A percentile compares a stretch with the other conserved stretches of the same genome.
Evolutionary conservation across 768 basidiomycete species (phyloP).

Genomic region (Lactarius akahatsu): DNA sequence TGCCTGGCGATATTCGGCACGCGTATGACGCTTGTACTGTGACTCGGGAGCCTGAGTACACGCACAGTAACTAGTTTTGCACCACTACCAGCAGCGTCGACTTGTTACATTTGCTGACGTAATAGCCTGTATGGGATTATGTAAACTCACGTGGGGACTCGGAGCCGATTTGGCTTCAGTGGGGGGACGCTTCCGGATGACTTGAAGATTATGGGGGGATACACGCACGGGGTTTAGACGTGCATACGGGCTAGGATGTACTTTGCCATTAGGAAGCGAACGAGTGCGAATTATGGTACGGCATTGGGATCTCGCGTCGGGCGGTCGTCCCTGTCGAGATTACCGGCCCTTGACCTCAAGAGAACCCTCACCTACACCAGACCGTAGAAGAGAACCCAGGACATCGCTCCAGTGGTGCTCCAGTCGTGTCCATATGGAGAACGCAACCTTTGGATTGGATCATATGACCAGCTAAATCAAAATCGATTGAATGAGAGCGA

Average conservation of each 20-base stretch:
- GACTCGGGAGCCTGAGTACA: not conserved
- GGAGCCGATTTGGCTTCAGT: no score
- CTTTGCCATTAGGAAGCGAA: not conserved
- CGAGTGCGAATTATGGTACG: not conserved
- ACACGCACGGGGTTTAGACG: not conserved
- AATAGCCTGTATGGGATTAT: no score
- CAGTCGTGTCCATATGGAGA: not conserved
- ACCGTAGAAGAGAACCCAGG: not conserved
- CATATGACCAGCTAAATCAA: not conserved
- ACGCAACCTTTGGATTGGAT: not conserved
- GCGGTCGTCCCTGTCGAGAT: not conserved
- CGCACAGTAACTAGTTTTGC: not conserved
- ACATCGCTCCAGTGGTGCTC: not conserved
- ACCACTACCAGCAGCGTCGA: no score
- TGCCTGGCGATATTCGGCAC: not conserved
- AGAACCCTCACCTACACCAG: not conserved
- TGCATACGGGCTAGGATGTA: not conserved
- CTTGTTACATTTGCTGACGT: no score
- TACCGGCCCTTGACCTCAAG: not conserved
- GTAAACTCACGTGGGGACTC: no score
- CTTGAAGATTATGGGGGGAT: not conserved
- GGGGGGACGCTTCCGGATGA: not conserved
- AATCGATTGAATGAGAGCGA: not conserved
- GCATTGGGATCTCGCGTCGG: not conserved
- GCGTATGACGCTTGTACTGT: not conserved